Percentiles rank a stretch among this genome's conserved stretches.
These are phyloP conservation scores for Lactifluus subvellereus DNA, from an alignment of 768 basidiomycete species.

Conservation along the genomic window DNA sequence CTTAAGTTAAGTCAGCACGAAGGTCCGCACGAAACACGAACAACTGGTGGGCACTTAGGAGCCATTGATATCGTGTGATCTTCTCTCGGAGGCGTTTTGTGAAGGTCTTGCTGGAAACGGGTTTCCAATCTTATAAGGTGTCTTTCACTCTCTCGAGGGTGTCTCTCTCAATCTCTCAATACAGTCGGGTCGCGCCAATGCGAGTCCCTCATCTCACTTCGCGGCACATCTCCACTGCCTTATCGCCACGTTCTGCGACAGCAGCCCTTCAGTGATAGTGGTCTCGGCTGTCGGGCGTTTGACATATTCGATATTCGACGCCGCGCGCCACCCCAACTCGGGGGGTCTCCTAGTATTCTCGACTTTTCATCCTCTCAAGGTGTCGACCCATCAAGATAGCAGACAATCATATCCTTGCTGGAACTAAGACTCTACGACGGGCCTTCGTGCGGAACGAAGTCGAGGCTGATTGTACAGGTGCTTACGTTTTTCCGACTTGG, in stretches of 20 bases:
- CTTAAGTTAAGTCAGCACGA: neutral
- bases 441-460: conserved; percentile 19
- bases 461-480: conserved; percentile 14
- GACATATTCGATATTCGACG: conserved; percentile 42
- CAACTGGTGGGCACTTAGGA: neutral
- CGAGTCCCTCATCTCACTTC: neutral
- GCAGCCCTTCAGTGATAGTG: neutral
- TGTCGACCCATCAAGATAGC: conserved; percentile 9
- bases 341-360: conserved; percentile 33
- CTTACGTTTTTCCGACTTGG: conserved; percentile 25
- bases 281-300: conserved; percentile 31
- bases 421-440: conserved; percentile 16
- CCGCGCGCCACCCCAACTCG: conserved; percentile 37
- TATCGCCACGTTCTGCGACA: neutral
- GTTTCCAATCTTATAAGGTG: neutral
- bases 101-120: neutral
- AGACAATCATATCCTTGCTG: conserved; percentile 19
- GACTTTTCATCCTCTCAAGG: conserved; percentile 10
- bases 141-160: neutral
- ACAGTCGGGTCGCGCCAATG: neutral
- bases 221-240: neutral
- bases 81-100: neutral
- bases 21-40: neutral
- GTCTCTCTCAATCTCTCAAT: neutral
- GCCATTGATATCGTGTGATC: neutral